Percentiles rank a stretch among this genome's conserved stretches.
Conservation (phyloP, 176 grass and related monocot species). For the Leersia perrieri region DNA sequence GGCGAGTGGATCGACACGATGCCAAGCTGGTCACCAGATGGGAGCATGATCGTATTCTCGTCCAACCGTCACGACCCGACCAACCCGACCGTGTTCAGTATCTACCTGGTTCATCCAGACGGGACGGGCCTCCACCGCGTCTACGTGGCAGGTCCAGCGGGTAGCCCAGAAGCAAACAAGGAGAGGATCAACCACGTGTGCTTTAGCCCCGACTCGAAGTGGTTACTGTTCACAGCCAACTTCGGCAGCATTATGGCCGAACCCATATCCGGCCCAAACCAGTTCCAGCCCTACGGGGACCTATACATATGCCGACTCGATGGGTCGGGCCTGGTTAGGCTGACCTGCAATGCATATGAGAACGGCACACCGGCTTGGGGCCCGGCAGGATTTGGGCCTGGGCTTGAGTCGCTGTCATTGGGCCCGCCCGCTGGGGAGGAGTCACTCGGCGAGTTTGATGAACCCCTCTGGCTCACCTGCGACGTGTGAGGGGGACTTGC, state of each 20-base stretch:
- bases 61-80: constrained; percentile 79
- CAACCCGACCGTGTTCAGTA: constrained; percentile 56
- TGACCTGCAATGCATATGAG: constrained; percentile 86
- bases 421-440: constrained; percentile 31
- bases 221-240: constrained; percentile 89
- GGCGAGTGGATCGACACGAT: constrained; percentile 96
- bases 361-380: constrained; percentile 83
- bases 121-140: constrained; percentile 56
- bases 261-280: constrained; percentile 60
- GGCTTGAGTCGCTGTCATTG: constrained; percentile 30
- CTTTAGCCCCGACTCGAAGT: constrained; percentile 76
- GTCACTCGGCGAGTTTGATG: constrained; percentile 61
- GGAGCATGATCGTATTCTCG: constrained; percentile 82
- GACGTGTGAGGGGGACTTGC: constrained; percentile 32
- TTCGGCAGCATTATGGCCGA: constrained; percentile 56
- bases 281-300: constrained; percentile 93
- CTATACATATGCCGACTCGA: constrained; percentile 70
- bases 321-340: constrained; percentile 48
- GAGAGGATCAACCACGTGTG: constrained; percentile 95
- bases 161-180: constrained; percentile 47
- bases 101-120: constrained; percentile 79
- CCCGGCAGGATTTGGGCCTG: background rate
- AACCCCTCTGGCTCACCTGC: constrained; percentile 71
- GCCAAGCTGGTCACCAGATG: constrained; percentile 89
- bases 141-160: constrained; percentile 52